Conservation (phyloP, 2,329 filamentous ascomycete species). For the Trichophyton mentagrophytes region DNA sequence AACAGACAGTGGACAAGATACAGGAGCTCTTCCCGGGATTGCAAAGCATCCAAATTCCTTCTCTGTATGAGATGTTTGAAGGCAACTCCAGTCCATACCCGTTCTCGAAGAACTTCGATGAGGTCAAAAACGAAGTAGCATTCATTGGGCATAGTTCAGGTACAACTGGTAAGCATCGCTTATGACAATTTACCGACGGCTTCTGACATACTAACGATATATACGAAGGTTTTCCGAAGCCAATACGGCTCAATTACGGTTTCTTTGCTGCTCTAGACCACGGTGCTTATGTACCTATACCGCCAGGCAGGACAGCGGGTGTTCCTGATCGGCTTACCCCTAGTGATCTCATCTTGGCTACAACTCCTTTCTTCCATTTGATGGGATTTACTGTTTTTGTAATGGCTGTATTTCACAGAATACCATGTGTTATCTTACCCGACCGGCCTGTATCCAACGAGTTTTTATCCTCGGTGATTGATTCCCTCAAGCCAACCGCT, state of each 20-base stretch:
- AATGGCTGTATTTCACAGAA: conserved; percentile 14
- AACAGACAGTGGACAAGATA: neutral
- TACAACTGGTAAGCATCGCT: neutral
- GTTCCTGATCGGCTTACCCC: conserved; percentile 8
- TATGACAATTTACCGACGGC: neutral
- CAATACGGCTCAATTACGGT: conserved; percentile 19
- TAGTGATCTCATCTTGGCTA: conserved; percentile 13
- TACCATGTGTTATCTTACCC: conserved; percentile 16
- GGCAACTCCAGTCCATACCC: neutral
- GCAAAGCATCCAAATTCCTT: neutral
- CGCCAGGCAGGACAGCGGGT: conserved; percentile 12
- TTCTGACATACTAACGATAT: neutral
- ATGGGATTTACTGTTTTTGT: conserved; percentile 17
- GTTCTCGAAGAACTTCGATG: neutral
- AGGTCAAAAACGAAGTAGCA: neutral
- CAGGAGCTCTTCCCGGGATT: neutral
- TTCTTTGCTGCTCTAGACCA: conserved; percentile 12
- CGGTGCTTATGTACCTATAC: conserved; percentile 11
- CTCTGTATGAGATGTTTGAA: neutral
- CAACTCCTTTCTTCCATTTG: conserved; percentile 20
- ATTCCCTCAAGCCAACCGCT: conserved; percentile 12
- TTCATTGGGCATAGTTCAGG: neutral
- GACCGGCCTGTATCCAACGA: conserved; percentile 19
- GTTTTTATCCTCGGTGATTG: conserved; percentile 15
- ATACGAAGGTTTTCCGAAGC: conserved; percentile 16